Evolutionary conservation across 371 early-diverging fungal genomes (phyloP).

Genomic region (Nematocida sp.): DNA sequence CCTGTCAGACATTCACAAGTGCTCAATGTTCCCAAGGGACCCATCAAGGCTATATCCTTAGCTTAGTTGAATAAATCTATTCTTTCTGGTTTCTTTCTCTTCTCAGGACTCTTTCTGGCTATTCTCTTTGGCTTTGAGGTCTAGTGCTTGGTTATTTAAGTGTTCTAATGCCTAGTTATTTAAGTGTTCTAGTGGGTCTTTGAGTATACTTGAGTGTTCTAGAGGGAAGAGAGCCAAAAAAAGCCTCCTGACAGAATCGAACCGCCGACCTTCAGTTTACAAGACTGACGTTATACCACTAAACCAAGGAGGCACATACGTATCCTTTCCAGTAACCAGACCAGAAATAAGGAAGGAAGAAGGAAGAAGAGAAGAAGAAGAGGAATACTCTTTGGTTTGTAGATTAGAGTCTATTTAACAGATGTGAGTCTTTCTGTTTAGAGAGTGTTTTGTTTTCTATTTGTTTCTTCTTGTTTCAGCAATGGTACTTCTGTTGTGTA

Average conservation of each 20-base stretch:
- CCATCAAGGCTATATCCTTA: conserved; percentile 88
- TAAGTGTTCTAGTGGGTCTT: not conserved
- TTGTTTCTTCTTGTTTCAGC: too few relatives aligned
- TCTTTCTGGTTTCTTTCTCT: not conserved
- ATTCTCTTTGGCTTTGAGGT: too few relatives aligned
- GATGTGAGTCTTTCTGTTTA: too few relatives aligned
- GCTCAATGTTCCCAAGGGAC: conserved; percentile 94
- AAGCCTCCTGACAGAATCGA: conserved; percentile 58
- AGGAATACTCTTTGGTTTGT: not conserved
- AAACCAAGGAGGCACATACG: conserved; percentile 53
- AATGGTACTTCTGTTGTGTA: too few relatives aligned
- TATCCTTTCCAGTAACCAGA: not conserved
- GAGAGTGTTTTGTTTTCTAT: too few relatives aligned
- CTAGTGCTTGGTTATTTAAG: too few relatives aligned
- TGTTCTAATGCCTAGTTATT: too few relatives aligned
- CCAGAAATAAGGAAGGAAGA: not conserved
- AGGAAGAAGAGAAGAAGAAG: not conserved
- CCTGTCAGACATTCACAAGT: conserved; percentile 86
- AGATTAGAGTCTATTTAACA: too few relatives aligned
- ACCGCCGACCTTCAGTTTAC: conserved; percentile 61
- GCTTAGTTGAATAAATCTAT: conserved; percentile 47
- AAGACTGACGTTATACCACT: conserved; percentile 60
- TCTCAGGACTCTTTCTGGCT: too few relatives aligned
- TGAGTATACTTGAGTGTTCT: not conserved
- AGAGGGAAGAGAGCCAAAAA: not conserved